Evolutionary conservation across 306 rosid genomes (phyloP), one percentile per base, ranked within the genome.

Genomic region (Parietaria judaica): DNA sequence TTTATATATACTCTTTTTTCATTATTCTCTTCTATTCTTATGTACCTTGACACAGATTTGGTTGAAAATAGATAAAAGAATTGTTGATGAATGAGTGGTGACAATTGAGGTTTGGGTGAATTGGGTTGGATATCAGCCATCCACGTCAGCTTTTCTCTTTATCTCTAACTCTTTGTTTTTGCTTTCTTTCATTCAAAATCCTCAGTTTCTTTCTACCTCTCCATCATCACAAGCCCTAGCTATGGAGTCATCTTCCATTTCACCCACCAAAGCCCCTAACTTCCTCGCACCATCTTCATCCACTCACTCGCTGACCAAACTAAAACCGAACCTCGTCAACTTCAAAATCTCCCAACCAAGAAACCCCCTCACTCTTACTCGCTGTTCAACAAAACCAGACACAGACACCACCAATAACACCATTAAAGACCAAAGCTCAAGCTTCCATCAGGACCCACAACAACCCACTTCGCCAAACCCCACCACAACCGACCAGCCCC

Each of bases 351-450:
- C 67, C 72, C 48, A 7, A 51, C 48, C 71, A 73, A 65, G 41
- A 56, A 67, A 52, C 55, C 64, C 70, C 41, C 81, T 72, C 60
- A 61, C 59, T 65, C 80, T 72, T 58, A 9, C 75, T 45, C 81
- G 70, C 61, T 86, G 88, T 77, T 83, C 86, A n/a, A 70, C 85
- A 15, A 81, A 81, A 70, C 85, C 85, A 17, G 84, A 68, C 71
- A 84, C 84, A 8, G 76, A 79, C 56, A 58, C 74, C 8, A 66
- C 73, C 60, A 78, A 70, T n/a, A 49, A 11, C 69, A 78, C 68
- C 66, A 75, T 72, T 41, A 76, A 69, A 12, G 71, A 78, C 54
- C 66, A 46, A 70, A 64, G 49, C 11, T 61, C 75, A 12, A 69
- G 75, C 58, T 36, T 69, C 10, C 48, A 39, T 61, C 77, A 79